A percentile compares a stretch with the other conserved stretches of the same genome.
Evolutionary conservation across 495 filamentous ascomycete species (phyloP).

Genomic region (Lepidopterella palustris): DNA sequence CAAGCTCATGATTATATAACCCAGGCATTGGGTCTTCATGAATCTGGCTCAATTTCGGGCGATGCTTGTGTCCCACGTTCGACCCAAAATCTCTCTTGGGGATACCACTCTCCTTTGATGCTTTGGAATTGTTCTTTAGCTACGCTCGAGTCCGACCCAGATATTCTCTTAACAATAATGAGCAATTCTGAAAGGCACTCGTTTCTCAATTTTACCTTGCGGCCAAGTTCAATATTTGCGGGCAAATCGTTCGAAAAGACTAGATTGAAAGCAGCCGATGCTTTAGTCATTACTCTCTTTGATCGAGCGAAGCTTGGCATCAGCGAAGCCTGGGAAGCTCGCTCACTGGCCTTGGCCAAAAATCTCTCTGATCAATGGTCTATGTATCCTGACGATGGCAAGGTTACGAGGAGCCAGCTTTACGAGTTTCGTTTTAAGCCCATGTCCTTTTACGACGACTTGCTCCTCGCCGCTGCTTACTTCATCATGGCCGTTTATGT

Average conservation of each 20-base stretch:
- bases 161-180: conserved; percentile 62
- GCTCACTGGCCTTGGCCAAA: conserved; percentile 43
- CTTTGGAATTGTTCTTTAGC: conserved; percentile 62
- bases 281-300: conserved; percentile 65
- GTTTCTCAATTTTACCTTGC: conserved; percentile 59
- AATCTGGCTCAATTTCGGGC: neutral
- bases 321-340: conserved; percentile 53
- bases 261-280: conserved; percentile 58
- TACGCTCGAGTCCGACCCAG: conserved; percentile 48
- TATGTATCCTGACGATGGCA: conserved; percentile 53
- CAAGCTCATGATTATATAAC: neutral
- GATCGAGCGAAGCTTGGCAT: conserved; percentile 53
- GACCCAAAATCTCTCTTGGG: conserved; percentile 23
- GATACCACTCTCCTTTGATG: conserved; percentile 64
- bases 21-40: neutral
- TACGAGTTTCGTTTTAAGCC: conserved; percentile 70
- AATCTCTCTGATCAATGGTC: conserved; percentile 46
- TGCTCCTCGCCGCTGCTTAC: conserved; percentile 55
- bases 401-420: conserved; percentile 46
- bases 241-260: conserved; percentile 61
- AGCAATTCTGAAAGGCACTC: conserved; percentile 46
- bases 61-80: neutral
- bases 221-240: conserved; percentile 68
- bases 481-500: conserved; percentile 52
- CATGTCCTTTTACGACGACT: conserved; percentile 53